These are phyloP conservation scores for Colletotrichum euphorbiae DNA, from an alignment of 2,329 filamentous ascomycete species.

Conservation along the genomic window DNA sequence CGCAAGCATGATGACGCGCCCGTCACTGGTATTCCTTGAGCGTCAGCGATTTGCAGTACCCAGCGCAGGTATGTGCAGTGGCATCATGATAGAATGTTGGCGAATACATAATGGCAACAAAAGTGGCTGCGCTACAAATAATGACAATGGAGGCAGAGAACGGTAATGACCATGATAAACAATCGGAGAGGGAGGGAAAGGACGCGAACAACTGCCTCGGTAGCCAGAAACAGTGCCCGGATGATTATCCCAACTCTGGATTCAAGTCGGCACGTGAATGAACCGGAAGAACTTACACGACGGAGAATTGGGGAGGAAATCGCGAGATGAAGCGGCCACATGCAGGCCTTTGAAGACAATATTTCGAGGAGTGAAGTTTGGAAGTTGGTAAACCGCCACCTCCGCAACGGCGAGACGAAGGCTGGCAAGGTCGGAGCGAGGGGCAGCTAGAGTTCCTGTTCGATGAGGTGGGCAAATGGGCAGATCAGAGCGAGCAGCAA, in stretches of 20 bases:
- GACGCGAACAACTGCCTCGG: background rate
- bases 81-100: no score
- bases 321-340: slow-evolving; percentile 1
- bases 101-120: no score
- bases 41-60: background rate
- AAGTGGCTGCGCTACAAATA: no score
- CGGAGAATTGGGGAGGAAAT: background rate
- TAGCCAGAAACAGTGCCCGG: no score
- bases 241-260: no score
- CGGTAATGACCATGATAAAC: no score
- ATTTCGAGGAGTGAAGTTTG: background rate
- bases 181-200: background rate
- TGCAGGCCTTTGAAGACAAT: slow-evolving; percentile 5
- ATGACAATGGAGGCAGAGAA: no score
- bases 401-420: slow-evolving; percentile 7
- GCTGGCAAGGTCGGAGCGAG: background rate
- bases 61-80: no score
- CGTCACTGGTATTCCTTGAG: slow-evolving; percentile 9
- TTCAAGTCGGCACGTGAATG: background rate
- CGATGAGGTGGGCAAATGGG: slow-evolving; percentile 7
- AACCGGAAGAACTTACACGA: slow-evolving; percentile 33
- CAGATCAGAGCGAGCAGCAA: slow-evolving; percentile 33
- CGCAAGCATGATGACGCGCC: slow-evolving; percentile 44
- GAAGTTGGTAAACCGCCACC: slow-evolving; percentile 28
- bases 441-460: background rate